Evolutionary conservation across 805 yeast genomes (phyloP).

Genomic region (Cyberlindnera subsufficiens): DNA sequence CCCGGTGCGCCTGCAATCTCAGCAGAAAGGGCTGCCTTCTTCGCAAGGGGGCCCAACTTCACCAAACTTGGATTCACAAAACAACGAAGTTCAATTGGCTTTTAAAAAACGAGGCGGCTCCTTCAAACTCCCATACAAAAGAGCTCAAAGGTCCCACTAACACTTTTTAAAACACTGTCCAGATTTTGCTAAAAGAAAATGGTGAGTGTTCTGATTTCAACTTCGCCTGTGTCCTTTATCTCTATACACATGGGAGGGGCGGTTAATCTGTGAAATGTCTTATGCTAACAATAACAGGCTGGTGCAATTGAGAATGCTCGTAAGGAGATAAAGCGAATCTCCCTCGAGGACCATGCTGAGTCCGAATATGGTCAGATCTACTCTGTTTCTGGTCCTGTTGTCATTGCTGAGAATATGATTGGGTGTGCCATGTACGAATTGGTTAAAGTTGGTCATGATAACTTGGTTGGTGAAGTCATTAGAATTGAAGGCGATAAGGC

Average conservation of each 20-base stretch:
- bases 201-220: no score
- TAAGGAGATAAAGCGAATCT: slow-evolving; percentile 81
- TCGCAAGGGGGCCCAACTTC: no score
- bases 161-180: no score
- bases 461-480: slow-evolving; percentile 96
- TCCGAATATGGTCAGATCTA: slow-evolving; percentile 81
- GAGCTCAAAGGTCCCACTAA: no score
- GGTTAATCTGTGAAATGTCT: neutral
- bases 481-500: slow-evolving; percentile 96
- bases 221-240: neutral
- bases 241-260: neutral
- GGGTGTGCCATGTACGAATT: slow-evolving; percentile 99
- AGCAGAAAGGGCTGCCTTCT: no score
- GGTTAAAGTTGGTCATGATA: slow-evolving; percentile 96
- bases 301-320: slow-evolving; percentile 97
- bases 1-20: no score
- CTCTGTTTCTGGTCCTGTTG: slow-evolving; percentile 97
- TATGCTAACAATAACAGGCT: slow-evolving; percentile 42
- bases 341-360: slow-evolving; percentile 70
- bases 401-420: slow-evolving; percentile 96
- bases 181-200: no score
- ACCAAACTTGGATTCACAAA: no score
- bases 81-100: no score
- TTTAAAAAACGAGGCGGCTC: no score
- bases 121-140: no score